Evolutionary conservation across 495 filamentous ascomycete genomes (phyloP).

Genomic region (Talaromyces stipitatus): DNA sequence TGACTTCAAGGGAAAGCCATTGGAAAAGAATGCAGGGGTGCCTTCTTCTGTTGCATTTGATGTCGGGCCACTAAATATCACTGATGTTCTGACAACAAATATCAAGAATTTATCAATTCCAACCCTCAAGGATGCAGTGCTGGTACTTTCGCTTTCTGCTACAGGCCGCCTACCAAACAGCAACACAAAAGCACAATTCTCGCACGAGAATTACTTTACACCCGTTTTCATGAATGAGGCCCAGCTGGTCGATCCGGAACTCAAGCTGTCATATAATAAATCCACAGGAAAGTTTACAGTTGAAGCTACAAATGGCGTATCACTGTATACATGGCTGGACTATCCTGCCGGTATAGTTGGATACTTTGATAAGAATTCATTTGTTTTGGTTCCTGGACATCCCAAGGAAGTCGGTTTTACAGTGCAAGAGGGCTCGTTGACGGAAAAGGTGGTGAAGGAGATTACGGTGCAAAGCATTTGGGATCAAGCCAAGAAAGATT

Average conservation of each 20-base stretch:
- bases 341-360: slow-evolving; percentile 49
- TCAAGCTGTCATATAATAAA: slow-evolving; percentile 36
- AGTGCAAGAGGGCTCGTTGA: slow-evolving; percentile 34
- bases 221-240: slow-evolving; percentile 45
- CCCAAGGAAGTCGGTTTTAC: slow-evolving; percentile 40
- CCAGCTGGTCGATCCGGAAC: slow-evolving; percentile 45
- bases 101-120: slow-evolving; percentile 24
- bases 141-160: slow-evolving; percentile 48
- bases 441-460: slow-evolving; percentile 38
- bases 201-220: slow-evolving; percentile 50
- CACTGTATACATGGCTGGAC: slow-evolving; percentile 63
- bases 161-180: slow-evolving; percentile 47
- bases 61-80: slow-evolving; percentile 56
- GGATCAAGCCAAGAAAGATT: slow-evolving; percentile 44
- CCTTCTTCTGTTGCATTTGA: slow-evolving; percentile 32
- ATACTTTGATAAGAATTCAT: slow-evolving; percentile 55
- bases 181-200: slow-evolving; percentile 33
- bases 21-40: slow-evolving; percentile 23
- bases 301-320: slow-evolving; percentile 47
- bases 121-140: slow-evolving; percentile 38
- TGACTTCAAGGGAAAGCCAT: slow-evolving; percentile 27
- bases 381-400: slow-evolving; percentile 48
- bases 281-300: slow-evolving; percentile 42
- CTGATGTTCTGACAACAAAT: slow-evolving; percentile 40
- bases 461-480: slow-evolving; percentile 57